phyloP scores from a whole-genome alignment of 495 filamentous ascomycete genomes.

The Jackrogersella multiformis region DNA sequence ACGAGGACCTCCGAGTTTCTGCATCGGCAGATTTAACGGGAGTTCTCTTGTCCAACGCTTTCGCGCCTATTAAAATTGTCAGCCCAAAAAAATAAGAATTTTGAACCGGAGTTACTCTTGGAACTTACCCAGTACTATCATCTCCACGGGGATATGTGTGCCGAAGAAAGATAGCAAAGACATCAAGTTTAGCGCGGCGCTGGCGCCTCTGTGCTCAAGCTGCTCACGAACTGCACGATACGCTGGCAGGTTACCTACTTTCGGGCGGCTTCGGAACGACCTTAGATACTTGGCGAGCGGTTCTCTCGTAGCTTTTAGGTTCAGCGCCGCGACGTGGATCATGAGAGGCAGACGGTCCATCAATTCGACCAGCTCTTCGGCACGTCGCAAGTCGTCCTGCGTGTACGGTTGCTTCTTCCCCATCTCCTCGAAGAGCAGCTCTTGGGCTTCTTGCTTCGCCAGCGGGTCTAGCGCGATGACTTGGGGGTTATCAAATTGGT shows the following conservation, averaged over 20 bases:
- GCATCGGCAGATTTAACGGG: constrained; percentile 67
- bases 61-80: constrained; percentile 48
- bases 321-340: constrained; percentile 80
- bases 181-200: constrained; percentile 75
- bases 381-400: constrained; percentile 65
- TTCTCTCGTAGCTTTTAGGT: constrained; percentile 74
- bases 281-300: constrained; percentile 75
- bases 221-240: constrained; percentile 78
- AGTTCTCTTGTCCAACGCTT: constrained; percentile 63
- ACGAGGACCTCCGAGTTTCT: constrained; percentile 49
- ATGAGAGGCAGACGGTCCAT: constrained; percentile 79
- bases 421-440: constrained; percentile 60
- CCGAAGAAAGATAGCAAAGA: constrained; percentile 78
- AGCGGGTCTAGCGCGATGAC: constrained; percentile 71
- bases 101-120: neutral
- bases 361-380: constrained; percentile 71
- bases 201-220: constrained; percentile 65
- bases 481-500: constrained; percentile 77
- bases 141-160: constrained; percentile 77
- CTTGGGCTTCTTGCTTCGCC: constrained; percentile 57
- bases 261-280: constrained; percentile 73
- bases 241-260: constrained; percentile 69
- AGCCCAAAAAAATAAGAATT: neutral
- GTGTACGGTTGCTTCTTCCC: constrained; percentile 67
- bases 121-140: constrained; percentile 69